These are phyloP conservation scores for Rhizopogon salebrosus DNA, from an alignment of 768 basidiomycete species.

Conservation along the genomic window DNA sequence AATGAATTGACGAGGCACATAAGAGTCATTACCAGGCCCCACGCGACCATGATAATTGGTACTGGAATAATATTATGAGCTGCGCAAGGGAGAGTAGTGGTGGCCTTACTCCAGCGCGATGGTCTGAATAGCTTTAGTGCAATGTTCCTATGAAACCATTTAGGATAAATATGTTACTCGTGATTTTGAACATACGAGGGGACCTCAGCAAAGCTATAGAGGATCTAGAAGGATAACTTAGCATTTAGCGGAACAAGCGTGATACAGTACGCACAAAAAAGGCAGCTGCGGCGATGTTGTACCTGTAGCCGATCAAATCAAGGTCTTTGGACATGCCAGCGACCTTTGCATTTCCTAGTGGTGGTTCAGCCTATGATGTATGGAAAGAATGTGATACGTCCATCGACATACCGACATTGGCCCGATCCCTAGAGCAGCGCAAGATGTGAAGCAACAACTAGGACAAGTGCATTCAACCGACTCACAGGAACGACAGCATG, in stretches of 20 bases:
- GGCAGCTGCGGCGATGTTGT: constrained; percentile 34
- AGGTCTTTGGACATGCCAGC: constrained; percentile 40
- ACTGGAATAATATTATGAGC: constrained; percentile 28
- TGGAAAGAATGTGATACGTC: not conserved
- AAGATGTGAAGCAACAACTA: not conserved
- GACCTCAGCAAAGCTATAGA: constrained; percentile 34
- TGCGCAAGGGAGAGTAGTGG: too few species aligned
- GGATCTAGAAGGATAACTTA: constrained; percentile 15
- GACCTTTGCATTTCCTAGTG: constrained; percentile 36
- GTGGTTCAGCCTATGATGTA: not conserved
- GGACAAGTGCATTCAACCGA: not conserved
- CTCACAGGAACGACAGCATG: constrained; percentile 43
- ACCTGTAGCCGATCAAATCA: constrained; percentile 27
- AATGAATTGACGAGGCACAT: constrained; percentile 34
- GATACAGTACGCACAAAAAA: constrained; percentile 26
- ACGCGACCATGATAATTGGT: constrained; percentile 33
- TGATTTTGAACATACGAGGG: constrained; percentile 27
- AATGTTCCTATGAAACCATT: constrained; percentile 28
- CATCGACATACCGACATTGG: constrained; percentile 35
- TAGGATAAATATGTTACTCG: not conserved
- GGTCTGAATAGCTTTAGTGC: constrained; percentile 30
- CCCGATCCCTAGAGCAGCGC: constrained; percentile 31
- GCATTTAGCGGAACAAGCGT: not conserved
- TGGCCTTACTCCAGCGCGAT: too few species aligned
- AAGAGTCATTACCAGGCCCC: constrained; percentile 35